Percentiles rank a stretch among this genome's conserved stretches.
phyloP scores from a whole-genome alignment of 2,329 filamentous ascomycete genomes.

The Diaporthe caulivora region DNA sequence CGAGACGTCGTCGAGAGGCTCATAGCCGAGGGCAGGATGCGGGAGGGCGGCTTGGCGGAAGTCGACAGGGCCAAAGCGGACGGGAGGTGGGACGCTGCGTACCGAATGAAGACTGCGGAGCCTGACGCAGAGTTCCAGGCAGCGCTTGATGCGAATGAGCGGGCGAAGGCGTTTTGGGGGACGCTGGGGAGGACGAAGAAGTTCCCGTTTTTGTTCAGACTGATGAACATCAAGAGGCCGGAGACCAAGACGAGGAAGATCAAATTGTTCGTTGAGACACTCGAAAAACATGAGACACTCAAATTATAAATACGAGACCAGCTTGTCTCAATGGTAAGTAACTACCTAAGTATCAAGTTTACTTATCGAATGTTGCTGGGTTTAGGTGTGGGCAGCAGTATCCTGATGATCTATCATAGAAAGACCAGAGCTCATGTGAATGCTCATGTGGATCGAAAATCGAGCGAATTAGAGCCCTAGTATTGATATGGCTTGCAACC shows the following conservation, averaged over 20 bases:
- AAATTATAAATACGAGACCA: neutral
- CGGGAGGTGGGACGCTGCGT: slow-evolving; percentile 32
- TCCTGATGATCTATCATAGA: too few species aligned
- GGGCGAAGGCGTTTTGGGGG: slow-evolving; percentile 23
- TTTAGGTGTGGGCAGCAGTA: too few species aligned
- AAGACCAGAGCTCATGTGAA: too few species aligned
- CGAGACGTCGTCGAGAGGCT: slow-evolving; percentile 22
- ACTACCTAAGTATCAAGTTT: too few species aligned
- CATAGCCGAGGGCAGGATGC: slow-evolving; percentile 17
- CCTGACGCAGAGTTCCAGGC: slow-evolving; percentile 26
- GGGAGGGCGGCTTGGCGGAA: slow-evolving; percentile 5
- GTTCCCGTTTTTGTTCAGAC: slow-evolving; percentile 28
- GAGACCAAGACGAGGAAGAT: slow-evolving; percentile 31
- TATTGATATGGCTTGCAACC: too few species aligned
- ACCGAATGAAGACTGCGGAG: slow-evolving; percentile 29
- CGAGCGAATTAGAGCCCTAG: too few species aligned
- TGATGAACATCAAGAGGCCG: slow-evolving; percentile 15
- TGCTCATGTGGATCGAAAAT: too few species aligned
- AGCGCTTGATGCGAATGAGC: slow-evolving; percentile 12
- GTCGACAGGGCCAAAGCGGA: slow-evolving; percentile 21
- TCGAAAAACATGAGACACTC: slow-evolving; percentile 19
- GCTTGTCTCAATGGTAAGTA: neutral
- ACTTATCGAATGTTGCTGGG: too few species aligned
- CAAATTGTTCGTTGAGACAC: slow-evolving; percentile 5
- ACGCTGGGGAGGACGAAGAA: slow-evolving; percentile 20